Evolutionary conservation across 768 basidiomycete genomes (phyloP).

Genomic region (Megacollybia marginata): DNA sequence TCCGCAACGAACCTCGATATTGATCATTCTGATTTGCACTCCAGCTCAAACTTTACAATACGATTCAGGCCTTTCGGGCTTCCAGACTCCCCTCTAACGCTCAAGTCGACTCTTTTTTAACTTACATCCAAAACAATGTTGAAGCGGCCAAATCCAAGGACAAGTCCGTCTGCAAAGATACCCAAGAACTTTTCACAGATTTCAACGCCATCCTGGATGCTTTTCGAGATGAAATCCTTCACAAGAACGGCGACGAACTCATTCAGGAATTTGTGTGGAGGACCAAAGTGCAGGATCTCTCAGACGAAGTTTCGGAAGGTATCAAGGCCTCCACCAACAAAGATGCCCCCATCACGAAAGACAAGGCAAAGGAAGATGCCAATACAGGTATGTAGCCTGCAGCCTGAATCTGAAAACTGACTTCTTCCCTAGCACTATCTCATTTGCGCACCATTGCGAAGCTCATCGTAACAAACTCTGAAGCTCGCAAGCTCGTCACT

Average conservation of each 20-base stretch:
- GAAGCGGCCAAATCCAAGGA: constrained; percentile 51
- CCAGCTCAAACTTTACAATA: constrained; percentile 71
- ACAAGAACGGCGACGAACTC: constrained; percentile 88
- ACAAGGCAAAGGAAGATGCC: constrained; percentile 50
- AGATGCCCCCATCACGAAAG: constrained; percentile 41
- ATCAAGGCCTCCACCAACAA: constrained; percentile 20
- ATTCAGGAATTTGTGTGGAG: constrained; percentile 89
- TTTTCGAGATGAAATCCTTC: constrained; percentile 56
- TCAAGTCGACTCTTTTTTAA: constrained; percentile 70
- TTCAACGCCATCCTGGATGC: constrained; percentile 76
- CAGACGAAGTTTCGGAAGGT: constrained; percentile 18
- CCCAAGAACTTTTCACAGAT: constrained; percentile 70
- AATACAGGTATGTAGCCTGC: constrained; percentile 41
- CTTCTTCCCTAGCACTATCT: constrained; percentile 49
- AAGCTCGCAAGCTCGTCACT: constrained; percentile 81
- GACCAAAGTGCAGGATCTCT: constrained; percentile 45
- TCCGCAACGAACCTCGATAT: constrained; percentile 7
- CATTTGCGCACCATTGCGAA: constrained; percentile 85
- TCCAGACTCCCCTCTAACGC: constrained; percentile 74
- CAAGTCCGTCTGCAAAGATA: constrained; percentile 69
- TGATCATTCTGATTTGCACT: background rate
- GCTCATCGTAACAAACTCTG: constrained; percentile 87
- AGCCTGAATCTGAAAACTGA: background rate
- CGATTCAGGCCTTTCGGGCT: constrained; percentile 72
- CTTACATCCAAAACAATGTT: constrained; percentile 51